These are phyloP conservation scores for Trypanosoma boissoni DNA, from an alignment of 208 protist genomes.

Conservation along the genomic window DNA sequence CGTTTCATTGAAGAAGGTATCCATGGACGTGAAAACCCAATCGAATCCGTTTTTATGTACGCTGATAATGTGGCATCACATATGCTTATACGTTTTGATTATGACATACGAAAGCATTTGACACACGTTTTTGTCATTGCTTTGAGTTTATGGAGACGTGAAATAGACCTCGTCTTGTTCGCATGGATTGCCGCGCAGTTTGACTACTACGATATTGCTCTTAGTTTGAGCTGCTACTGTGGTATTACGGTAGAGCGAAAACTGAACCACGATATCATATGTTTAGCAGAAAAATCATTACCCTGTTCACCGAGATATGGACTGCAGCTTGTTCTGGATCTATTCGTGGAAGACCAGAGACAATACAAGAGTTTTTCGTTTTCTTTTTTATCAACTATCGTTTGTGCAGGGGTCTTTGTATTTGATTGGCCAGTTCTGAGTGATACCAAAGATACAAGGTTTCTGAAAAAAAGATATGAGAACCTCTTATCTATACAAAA, in stretches of 20 bases:
- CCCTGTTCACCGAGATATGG: slow-evolving; percentile 33
- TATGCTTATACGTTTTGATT: slow-evolving; percentile 23
- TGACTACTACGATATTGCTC: slow-evolving; percentile 12
- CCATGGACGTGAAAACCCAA: not conserved
- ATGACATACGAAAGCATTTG: slow-evolving; percentile 11
- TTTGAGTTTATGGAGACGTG: slow-evolving; percentile 10
- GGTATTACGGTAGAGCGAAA: slow-evolving; percentile 9
- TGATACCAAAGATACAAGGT: not conserved
- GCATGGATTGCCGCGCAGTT: slow-evolving; percentile 1
- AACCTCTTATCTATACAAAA: slow-evolving; percentile 2
- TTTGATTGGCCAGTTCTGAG: slow-evolving; percentile 12
- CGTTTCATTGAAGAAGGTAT: slow-evolving; percentile 29
- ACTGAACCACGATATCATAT: slow-evolving; percentile 6
- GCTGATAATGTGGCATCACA: slow-evolving; percentile 21
- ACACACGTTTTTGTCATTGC: slow-evolving; percentile 6
- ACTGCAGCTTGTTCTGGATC: slow-evolving; percentile 40
- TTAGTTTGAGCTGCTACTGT: slow-evolving; percentile 7
- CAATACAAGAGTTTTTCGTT: not conserved
- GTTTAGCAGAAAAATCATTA: slow-evolving; percentile 27
- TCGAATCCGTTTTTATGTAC: slow-evolving; percentile 4
- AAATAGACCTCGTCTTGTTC: slow-evolving; percentile 17
- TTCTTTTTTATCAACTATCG: slow-evolving; percentile 46
- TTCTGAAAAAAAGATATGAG: not conserved
- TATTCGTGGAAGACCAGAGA: slow-evolving; percentile 38
- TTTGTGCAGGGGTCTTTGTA: slow-evolving; percentile 31